A percentile compares a stretch with the other conserved stretches of the same genome.
These are phyloP conservation scores for Beauveria asiatica DNA, from an alignment of 2,329 filamentous ascomycete genomes.

Conservation along the genomic window DNA sequence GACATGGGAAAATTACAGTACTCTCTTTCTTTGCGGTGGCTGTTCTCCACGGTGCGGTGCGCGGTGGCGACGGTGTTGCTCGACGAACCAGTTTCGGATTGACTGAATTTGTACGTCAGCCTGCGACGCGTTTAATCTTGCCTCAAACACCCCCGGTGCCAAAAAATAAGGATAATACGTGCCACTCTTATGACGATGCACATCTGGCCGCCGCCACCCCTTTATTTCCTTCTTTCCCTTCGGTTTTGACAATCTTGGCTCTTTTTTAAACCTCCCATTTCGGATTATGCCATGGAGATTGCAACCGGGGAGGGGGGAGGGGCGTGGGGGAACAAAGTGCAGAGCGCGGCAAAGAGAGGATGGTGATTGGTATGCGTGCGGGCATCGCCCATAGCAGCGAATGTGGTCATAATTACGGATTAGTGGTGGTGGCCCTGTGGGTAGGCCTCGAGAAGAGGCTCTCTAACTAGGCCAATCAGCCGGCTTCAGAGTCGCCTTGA, in stretches of 20 bases:
- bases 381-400: background rate
- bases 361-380: background rate
- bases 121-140: background rate
- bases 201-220: background rate
- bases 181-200: background rate
- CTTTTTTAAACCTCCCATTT: background rate
- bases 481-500: background rate
- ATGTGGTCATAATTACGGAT: background rate
- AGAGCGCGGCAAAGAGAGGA: background rate
- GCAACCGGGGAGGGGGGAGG: background rate
- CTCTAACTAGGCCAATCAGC: background rate
- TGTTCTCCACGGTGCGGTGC: background rate
- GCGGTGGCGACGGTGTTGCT: background rate
- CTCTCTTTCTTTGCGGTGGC: background rate
- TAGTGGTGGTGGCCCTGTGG: background rate
- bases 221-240: background rate
- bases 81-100: background rate
- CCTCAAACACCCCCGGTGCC: background rate
- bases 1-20: background rate
- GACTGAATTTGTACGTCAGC: background rate
- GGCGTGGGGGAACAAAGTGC: background rate
- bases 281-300: slow-evolving; percentile 4
- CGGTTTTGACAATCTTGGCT: background rate
- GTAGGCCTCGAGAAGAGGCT: background rate
- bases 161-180: background rate